Conservation (phyloP, 192 early-diverging fungal species). For the Backusella macrospora region DNA sequence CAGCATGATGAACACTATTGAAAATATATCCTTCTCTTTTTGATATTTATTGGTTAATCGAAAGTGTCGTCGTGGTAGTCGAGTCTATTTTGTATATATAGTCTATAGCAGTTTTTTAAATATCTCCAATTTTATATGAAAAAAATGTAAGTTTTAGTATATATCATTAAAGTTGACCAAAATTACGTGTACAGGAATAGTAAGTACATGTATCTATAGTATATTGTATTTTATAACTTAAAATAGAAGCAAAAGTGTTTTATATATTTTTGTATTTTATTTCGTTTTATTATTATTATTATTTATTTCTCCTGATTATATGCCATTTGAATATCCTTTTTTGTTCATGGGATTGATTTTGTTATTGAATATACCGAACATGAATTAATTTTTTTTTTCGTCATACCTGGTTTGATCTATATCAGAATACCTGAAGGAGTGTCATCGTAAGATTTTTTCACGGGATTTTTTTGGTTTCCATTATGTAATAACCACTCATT, state of each 20-base stretch:
- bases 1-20: conserved; percentile 6
- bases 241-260: too few species aligned
- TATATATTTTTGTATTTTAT: neutral
- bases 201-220: too few species aligned
- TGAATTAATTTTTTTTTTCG: neutral
- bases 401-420: neutral
- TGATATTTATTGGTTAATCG: neutral
- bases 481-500: neutral
- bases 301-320: neutral
- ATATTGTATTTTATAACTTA: too few species aligned
- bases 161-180: too few species aligned
- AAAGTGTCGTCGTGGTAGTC: neutral
- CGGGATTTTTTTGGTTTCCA: neutral
- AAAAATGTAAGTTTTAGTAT: too few species aligned
- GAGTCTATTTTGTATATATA: neutral
- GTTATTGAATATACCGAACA: neutral
- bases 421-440: neutral
- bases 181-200: too few species aligned
- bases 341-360: neutral
- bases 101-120: neutral
- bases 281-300: neutral
- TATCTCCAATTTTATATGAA: neutral
- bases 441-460: neutral
- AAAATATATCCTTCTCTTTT: neutral
- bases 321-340: conserved; percentile 6